Evolutionary conservation across 352 stramenopile genomes (phyloP).

Genomic region (Phytophthora sp.): DNA sequence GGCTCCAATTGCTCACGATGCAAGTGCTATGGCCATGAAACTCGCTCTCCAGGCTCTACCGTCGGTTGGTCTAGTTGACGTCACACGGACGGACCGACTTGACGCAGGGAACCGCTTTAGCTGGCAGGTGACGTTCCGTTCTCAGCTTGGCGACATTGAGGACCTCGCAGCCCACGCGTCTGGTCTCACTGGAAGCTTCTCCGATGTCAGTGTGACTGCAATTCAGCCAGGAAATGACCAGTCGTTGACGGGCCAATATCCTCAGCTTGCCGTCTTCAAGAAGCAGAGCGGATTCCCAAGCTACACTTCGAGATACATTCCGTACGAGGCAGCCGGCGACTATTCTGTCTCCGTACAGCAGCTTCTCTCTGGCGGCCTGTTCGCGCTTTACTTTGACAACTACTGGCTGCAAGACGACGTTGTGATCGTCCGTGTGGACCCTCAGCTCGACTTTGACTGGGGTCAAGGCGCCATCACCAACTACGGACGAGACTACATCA

Average conservation of each 20-base stretch:
- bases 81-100: slow-evolving; percentile 74
- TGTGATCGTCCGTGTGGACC: slow-evolving; percentile 88
- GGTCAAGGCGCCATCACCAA: slow-evolving; percentile 91
- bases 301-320: slow-evolving; percentile 93
- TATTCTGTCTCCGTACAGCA: slow-evolving; percentile 94
- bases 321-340: slow-evolving; percentile 53
- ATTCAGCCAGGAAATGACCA: slow-evolving; percentile 66
- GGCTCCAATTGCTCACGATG: slow-evolving; percentile 85
- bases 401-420: slow-evolving; percentile 94
- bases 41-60: slow-evolving; percentile 87
- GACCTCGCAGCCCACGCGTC: slow-evolving; percentile 56
- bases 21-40: slow-evolving; percentile 85
- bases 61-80: slow-evolving; percentile 90
- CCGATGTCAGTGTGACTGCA: slow-evolving; percentile 62
- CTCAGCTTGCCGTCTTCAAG: slow-evolving; percentile 82
- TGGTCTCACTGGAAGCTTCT: slow-evolving; percentile 65
- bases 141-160: slow-evolving; percentile 80
- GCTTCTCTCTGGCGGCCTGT: slow-evolving; percentile 89
- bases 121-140: slow-evolving; percentile 95
- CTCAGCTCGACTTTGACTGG: slow-evolving; percentile 89
- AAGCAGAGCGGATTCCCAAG: slow-evolving; percentile 92
- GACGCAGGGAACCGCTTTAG: slow-evolving; percentile 85
- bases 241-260: slow-evolving; percentile 83
- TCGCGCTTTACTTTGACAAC: slow-evolving; percentile 95
- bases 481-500: slow-evolving; percentile 96